Percentiles rank a stretch among this genome's conserved stretches.
Evolutionary conservation across 2,329 filamentous ascomycete genomes (phyloP).

Genomic region (Phialophora expanda): DNA sequence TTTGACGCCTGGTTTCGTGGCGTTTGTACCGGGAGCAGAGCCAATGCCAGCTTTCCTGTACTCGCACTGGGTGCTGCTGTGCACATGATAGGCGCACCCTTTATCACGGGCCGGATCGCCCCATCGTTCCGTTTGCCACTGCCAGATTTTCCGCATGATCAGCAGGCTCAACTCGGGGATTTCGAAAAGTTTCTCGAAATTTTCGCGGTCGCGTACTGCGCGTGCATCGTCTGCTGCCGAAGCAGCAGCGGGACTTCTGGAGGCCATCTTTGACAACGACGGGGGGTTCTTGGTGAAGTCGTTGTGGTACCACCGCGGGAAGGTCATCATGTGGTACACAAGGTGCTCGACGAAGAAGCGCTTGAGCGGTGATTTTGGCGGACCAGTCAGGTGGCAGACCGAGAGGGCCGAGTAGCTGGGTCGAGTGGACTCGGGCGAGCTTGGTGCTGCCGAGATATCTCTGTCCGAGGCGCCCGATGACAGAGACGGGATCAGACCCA

Average conservation of each 20-base stretch:
- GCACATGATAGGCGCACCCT: slow-evolving; percentile 33
- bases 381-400: slow-evolving; percentile 29
- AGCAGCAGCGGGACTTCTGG: not conserved
- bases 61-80: slow-evolving; percentile 29
- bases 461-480: slow-evolving; percentile 1
- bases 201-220: slow-evolving; percentile 13
- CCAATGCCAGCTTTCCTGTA: slow-evolving; percentile 6
- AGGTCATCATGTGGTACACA: slow-evolving; percentile 36
- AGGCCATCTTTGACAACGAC: not conserved
- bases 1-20: slow-evolving; percentile 1
- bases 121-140: slow-evolving; percentile 31
- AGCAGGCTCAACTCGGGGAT: slow-evolving; percentile 31
- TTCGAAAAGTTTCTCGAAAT: slow-evolving; percentile 33
- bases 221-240: not conserved
- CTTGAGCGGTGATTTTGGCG: slow-evolving; percentile 33
- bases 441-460: not conserved
- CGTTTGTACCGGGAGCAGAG: slow-evolving; percentile 5
- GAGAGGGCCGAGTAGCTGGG: slow-evolving; percentile 31
- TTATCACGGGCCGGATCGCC: slow-evolving; percentile 29
- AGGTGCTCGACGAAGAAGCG: slow-evolving; percentile 35
- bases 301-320: slow-evolving; percentile 31
- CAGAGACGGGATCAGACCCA: slow-evolving; percentile 3
- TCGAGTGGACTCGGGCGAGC: not conserved
- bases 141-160: slow-evolving; percentile 35
- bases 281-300: slow-evolving; percentile 6